Percentiles rank a stretch among this genome's conserved stretches.
phyloP scores from a whole-genome alignment of 768 basidiomycete species.

The Leccinum broughii region DNA sequence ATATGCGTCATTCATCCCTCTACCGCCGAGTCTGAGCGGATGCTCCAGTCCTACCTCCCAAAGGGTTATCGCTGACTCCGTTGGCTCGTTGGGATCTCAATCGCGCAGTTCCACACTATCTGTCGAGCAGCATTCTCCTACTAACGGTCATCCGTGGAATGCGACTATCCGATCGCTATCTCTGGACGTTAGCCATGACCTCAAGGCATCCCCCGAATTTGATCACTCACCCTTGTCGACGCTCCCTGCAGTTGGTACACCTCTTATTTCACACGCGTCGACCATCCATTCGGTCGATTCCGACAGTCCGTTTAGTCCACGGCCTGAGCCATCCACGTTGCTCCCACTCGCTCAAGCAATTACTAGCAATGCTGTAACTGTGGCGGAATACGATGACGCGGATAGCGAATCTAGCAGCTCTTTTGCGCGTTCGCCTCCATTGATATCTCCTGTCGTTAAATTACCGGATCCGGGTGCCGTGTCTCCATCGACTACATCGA shows the following conservation, averaged over 20 bases:
- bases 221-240: conserved; percentile 35
- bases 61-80: conserved; percentile 16
- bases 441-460: conserved; percentile 31
- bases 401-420: conserved; percentile 25
- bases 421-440: conserved; percentile 28
- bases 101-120: conserved; percentile 34
- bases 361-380: neutral
- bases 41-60: conserved; percentile 34
- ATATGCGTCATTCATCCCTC: conserved; percentile 31
- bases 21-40: conserved; percentile 33
- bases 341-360: conserved; percentile 24
- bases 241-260: conserved; percentile 32
- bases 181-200: conserved; percentile 7
- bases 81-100: conserved; percentile 19
- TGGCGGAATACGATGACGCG: conserved; percentile 12
- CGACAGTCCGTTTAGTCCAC: conserved; percentile 32
- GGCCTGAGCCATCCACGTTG: conserved; percentile 21
- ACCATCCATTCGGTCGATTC: conserved; percentile 15
- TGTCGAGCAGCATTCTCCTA: conserved; percentile 30
- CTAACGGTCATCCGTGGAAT: conserved; percentile 17
- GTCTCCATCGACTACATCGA: conserved; percentile 28
- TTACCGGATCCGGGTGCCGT: conserved; percentile 26
- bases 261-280: conserved; percentile 18
- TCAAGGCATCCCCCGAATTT: conserved; percentile 19
- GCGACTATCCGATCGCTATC: conserved; percentile 8